Conservation (phyloP, 768 basidiomycete species). For the Amanita polypyramis region DNA sequence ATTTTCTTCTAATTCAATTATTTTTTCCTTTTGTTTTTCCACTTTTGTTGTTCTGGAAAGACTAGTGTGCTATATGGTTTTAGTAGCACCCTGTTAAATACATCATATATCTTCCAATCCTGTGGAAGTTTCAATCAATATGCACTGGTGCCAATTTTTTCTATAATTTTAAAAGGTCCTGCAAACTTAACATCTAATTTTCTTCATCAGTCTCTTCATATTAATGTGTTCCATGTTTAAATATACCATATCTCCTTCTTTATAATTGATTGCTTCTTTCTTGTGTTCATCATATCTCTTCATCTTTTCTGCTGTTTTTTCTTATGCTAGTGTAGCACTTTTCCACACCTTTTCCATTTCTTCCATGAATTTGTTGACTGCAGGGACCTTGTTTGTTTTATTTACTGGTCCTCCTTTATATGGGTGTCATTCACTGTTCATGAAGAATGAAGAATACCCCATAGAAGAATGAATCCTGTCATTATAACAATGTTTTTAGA, state of each 20-base stretch:
- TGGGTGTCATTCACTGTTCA: too few species aligned
- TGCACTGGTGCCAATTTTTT: background rate
- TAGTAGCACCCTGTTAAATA: background rate
- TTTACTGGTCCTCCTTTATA: background rate
- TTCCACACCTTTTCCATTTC: background rate
- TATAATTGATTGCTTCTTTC: background rate
- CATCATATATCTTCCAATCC: background rate
- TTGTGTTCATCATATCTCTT: background rate
- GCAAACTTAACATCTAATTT: background rate
- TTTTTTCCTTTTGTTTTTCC: background rate
- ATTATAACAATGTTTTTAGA: too few species aligned
- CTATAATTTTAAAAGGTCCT: background rate
- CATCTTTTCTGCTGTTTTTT: background rate
- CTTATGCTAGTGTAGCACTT: background rate
- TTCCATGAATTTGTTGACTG: background rate
- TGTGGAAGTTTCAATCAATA: background rate
- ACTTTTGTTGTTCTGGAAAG: background rate
- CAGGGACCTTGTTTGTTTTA: background rate
- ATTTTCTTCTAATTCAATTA: background rate
- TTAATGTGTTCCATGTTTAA: background rate
- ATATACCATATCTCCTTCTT: background rate
- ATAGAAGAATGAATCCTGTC: too few species aligned
- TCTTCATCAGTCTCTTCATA: background rate
- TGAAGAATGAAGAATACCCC: too few species aligned
- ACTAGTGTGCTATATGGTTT: background rate